Evolutionary conservation across 2,329 filamentous ascomycete genomes (phyloP), one percentile per base, ranked within the genome.

Genomic region (Alternaria sp.): DNA sequence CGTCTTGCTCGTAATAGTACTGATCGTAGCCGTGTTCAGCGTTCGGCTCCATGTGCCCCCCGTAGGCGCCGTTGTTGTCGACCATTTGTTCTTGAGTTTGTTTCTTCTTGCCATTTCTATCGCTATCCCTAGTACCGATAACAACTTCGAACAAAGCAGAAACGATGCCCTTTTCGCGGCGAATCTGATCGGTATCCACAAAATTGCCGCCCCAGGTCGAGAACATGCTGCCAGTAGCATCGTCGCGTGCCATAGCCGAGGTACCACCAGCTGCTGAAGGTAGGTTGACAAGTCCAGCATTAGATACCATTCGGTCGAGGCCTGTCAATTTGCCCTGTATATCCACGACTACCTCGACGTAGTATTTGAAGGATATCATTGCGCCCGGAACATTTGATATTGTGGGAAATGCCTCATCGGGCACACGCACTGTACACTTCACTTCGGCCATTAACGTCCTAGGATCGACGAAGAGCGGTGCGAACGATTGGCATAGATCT

Each of bases 281-380:
- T 46, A 71, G 81, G 67, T 66, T 84, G 74, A 81, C 87, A 69
- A 86, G 81, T 54, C 83, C 84, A 50, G 85, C 78, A 43, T 83
- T 85, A 10, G 85, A 86, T 18, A 89, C 80, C 66, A 87, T 86
- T 43, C 89, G 85, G 71, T 93, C 90, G 64, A 93, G 88, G n/a
- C 87, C 88, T 2, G 90, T 87, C 41, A 97, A 81, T 75, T 93
- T 95, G 38, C 94, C 94, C 48, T 95, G 94, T 0, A 98, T 85
- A 74, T 99, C 95, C 22, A 97, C 88, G 28, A 98, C 90, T 3
- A 97, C 92, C 78, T 99, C 95, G 20, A 97, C 86, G 68, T 94
- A 92, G 74, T 99, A 98, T 68, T 90, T 92, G 82, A 99, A 98
- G 70, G 90, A 93, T 66, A 99, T 95, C 89, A 98, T 95, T 34